Evolutionary conservation across 495 filamentous ascomycete genomes (phyloP), one percentile per base, ranked within the genome.

Genomic region (Neurospora sp.): DNA sequence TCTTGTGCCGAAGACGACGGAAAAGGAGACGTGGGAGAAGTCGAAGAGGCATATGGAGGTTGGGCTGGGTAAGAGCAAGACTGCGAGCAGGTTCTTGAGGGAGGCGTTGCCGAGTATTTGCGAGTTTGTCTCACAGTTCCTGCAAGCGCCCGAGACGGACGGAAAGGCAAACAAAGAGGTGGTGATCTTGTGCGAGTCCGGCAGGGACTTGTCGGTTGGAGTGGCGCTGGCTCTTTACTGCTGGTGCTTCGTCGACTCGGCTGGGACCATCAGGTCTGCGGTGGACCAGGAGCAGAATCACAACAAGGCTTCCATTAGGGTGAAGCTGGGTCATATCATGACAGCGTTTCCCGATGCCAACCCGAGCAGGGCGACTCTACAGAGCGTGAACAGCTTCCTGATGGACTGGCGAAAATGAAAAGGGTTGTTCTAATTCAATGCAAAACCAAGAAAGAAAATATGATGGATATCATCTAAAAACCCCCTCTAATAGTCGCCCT

Each of bases 361-460:
- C 78, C 94, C 94, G 0, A 91, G 89, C 73, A 85, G 95, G 48
- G 86, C 90, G 39, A 97, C 93, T 1, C 81, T 98, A 69, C 92
- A 97, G 79, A 91, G 90, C 71, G 89, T 98, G 46, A 97, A 98
- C 81, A 90, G 91, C 46, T 97, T 93, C 75, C 82, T 98, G 65
- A 96, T 98, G 89, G 83, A 83, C 70, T 84, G 79, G 78, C 74
- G 78, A 35, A 78, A 78, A 71, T 81, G 71, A 75, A 20, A 46
- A 37, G 31, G 70, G n/a, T 42, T 16, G 27, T 40, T 44, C 3
- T 8, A 37, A 65, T 65, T 65, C 6, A 65, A 65, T 65, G 22
- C 22, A 16, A 65, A 16, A 35, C 53, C 27, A 39, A 41, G 20
- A 40, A 16, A 46, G 18, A 70, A 65, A 22, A 48, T 18, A 70